Evolutionary conservation across 441 rosid genomes (phyloP).

Genomic region (Jatropha multifida): DNA sequence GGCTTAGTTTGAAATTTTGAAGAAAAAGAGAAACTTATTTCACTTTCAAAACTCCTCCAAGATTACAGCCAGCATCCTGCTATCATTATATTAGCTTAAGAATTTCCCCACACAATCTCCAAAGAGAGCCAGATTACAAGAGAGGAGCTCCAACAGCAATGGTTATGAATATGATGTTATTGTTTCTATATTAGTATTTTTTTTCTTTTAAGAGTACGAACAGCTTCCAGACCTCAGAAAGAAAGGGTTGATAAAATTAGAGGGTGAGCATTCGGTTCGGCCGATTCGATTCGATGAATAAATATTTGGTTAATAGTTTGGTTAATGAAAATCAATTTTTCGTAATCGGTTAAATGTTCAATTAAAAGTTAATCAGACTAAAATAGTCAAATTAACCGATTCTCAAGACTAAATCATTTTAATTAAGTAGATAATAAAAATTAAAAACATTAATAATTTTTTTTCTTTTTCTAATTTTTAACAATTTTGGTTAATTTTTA

Average conservation of each 20-base stretch:
- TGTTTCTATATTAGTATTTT: background rate
- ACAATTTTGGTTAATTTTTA: no score
- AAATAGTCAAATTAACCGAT: no score
- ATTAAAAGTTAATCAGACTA: no score
- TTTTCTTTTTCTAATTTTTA: no score
- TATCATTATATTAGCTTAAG: background rate
- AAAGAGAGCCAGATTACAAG: background rate
- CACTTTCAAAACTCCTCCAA: background rate
- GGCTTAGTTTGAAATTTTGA: background rate
- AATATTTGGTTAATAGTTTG: no score
- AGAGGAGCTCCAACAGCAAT: background rate
- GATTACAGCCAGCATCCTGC: background rate
- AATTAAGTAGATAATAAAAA: no score
- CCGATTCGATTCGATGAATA: no score
- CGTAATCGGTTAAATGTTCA: no score
- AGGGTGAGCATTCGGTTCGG: no score
- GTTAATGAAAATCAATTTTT: no score
- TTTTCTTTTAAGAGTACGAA: background rate
- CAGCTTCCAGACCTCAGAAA: background rate
- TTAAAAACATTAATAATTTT: no score
- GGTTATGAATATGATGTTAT: background rate
- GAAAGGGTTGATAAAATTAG: background rate
- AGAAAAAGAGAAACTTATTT: background rate
- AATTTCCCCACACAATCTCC: constrained; percentile 1
- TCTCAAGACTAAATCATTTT: no score